These are phyloP conservation scores for Linnemannia exigua DNA, from an alignment of 192 early-diverging fungal species.

Conservation along the genomic window DNA sequence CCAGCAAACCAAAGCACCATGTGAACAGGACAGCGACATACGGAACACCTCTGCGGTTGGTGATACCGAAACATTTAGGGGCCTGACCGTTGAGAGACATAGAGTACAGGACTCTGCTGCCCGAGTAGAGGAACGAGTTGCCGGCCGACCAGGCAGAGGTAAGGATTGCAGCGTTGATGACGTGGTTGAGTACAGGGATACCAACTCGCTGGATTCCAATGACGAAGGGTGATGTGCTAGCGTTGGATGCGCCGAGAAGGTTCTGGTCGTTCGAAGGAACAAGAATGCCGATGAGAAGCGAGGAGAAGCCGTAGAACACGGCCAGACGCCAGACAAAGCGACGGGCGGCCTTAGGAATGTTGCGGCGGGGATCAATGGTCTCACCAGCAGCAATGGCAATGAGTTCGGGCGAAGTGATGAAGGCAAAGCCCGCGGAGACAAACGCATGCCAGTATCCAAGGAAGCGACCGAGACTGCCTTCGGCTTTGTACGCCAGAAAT, in stretches of 20 bases:
- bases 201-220: slow-evolving; percentile 62
- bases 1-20: slow-evolving; percentile 24
- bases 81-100: slow-evolving; percentile 66
- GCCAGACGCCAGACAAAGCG: slow-evolving; percentile 68
- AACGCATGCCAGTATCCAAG: slow-evolving; percentile 64
- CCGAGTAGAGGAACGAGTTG: slow-evolving; percentile 72
- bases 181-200: slow-evolving; percentile 54
- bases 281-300: slow-evolving; percentile 73
- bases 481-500: slow-evolving; percentile 47
- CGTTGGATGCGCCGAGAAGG: slow-evolving; percentile 40
- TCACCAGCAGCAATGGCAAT: slow-evolving; percentile 77
- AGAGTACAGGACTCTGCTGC: slow-evolving; percentile 68
- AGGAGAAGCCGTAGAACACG: slow-evolving; percentile 69
- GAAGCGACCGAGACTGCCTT: slow-evolving; percentile 66
- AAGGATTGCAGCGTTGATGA: slow-evolving; percentile 73
- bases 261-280: slow-evolving; percentile 62
- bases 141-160: slow-evolving; percentile 71
- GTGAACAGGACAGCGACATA: slow-evolving; percentile 56
- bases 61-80: slow-evolving; percentile 58
- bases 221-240: slow-evolving; percentile 66
- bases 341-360: slow-evolving; percentile 65
- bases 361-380: slow-evolving; percentile 66
- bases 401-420: slow-evolving; percentile 63
- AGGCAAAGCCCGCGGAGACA: slow-evolving; percentile 37
- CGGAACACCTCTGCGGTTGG: slow-evolving; percentile 66